Base-by-base conservation (phyloP, 2,329 filamentous ascomycete species). In the Xylariaceae sp. region DNA sequence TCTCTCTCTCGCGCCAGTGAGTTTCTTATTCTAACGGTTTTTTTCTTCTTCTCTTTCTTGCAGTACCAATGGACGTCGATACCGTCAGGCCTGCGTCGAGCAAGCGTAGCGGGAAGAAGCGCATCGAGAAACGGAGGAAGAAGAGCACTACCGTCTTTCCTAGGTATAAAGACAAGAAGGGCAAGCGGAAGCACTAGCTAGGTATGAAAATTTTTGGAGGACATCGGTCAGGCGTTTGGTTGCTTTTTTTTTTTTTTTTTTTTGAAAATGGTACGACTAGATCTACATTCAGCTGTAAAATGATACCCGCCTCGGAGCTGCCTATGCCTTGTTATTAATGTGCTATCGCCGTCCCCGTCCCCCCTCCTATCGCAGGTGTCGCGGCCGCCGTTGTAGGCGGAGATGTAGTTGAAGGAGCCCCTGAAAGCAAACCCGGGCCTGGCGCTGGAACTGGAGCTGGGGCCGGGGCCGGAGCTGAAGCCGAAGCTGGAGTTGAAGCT, bases 141-240 rank as follows among this genome's bases (percentile, higher is more conserved):
- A 84, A 81, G 71, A 83, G 80, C 41, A 77, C 77, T 57, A 86
- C 88, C 57, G 82, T 85, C 20, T 88, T 88, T 60, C 78, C 78
- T 50, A 85, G 80, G 66, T 85, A 81, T 68, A 79, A 79, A 59
- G 80, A 84, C 55, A 77, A 77, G 61, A 75, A 73, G 51, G 73
- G 73, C 61, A 79, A 77, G 72, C 68, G 66, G 62, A 72, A 67
- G 61, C 65, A 64, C 23, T 26, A 26, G 23, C 56, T 66, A 67
- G 59, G 46, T 21, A 9, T 7, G 29, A 21, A 48, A 43, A 29
- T 14, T 10, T 51, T 44, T 23, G 40, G 19, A 43, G 41, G 40
- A 48, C 55, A 61, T 57, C 52, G 63, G 58, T 56, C 56, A 56
- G 67, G 65, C 60, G 65, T 69, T 67, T 42, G 59, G 65, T 61